phyloP scores from a whole-genome alignment of 306 rosid genomes.

The Dryas octopetala region DNA sequence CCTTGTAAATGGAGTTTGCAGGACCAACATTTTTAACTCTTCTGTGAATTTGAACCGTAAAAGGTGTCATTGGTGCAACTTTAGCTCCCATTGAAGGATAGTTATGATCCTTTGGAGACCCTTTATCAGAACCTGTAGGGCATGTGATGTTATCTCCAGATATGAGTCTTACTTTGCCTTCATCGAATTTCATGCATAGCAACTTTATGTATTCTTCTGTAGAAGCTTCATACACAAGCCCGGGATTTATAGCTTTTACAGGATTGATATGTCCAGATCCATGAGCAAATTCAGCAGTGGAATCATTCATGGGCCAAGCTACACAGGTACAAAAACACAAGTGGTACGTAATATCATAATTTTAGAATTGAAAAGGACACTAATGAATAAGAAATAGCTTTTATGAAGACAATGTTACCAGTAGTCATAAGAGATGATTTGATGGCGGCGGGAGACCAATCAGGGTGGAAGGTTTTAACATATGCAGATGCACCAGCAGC shows the following conservation, averaged over 20 bases:
- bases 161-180: neutral
- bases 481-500: no score
- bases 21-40: slow-evolving; percentile 27
- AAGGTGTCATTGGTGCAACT: neutral
- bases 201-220: slow-evolving; percentile 30
- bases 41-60: slow-evolving; percentile 15
- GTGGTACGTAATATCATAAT: neutral
- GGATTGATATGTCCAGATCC: slow-evolving; percentile 41
- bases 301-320: slow-evolving; percentile 23
- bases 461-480: no score
- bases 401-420: slow-evolving; percentile 20
- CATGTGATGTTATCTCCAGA: neutral
- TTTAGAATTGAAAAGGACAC: slow-evolving; percentile 29
- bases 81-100: slow-evolving; percentile 21
- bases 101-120: slow-evolving; percentile 14
- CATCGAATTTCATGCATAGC: slow-evolving; percentile 23
- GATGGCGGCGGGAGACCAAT: no score
- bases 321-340: neutral
- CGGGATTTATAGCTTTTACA: slow-evolving; percentile 25
- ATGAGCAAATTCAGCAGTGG: slow-evolving; percentile 28
- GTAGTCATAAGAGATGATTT: neutral
- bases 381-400: slow-evolving; percentile 16
- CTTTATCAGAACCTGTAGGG: neutral
- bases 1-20: slow-evolving; percentile 18
- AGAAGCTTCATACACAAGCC: slow-evolving; percentile 32